Evolutionary conservation across 805 yeast species (phyloP), one percentile per base, ranked within the genome.

Genomic region (Ogataea zsoltii): DNA sequence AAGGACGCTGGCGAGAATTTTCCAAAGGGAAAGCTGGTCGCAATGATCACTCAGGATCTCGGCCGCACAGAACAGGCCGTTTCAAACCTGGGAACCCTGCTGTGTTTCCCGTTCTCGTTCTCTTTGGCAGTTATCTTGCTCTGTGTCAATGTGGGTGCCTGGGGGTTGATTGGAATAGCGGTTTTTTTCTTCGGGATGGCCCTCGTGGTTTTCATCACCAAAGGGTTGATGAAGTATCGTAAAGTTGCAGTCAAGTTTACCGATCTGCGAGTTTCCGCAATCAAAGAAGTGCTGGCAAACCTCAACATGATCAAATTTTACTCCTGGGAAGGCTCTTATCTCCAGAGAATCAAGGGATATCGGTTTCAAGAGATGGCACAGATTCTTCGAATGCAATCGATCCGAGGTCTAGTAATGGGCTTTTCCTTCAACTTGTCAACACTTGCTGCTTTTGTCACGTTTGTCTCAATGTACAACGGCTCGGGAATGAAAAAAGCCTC

Each of bases 241-340:
- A 66, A 63, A 16, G 61, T 60, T 17, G 82, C 88, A 2, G 79
- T 77, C 35, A 67, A 62, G 1, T 79, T 66, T 55, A 90, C 96
- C 3, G 97, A 90, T 61, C 64, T 66, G 25, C 81, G 97, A 61
- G 90, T 90, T 25, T 74, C 80, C 37, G 69, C 79, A 26, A 82
- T 88, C 64, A 83, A 87, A 53, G 97, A 90, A 61, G 79, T 88
- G 15, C 71, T 90, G 53, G 82, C 78, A 60, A 82, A 85, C 52
- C 77, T 89, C 71, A 87, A 85, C 61, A 74, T 83, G 64, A 84
- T 90, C 63, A 90, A 91, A 68, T 85, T 77, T 59, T 91, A 89
- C 62, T 84, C 91, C 2, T 90, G 97, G 96, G 97, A 91, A 63
- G 73, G 71, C 34, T 87, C 96, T 1, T 91, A 88, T 60, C 72